Base-by-base conservation (phyloP, 495 filamentous ascomycete genomes). In the Ascodesmis nigricans region DNA sequence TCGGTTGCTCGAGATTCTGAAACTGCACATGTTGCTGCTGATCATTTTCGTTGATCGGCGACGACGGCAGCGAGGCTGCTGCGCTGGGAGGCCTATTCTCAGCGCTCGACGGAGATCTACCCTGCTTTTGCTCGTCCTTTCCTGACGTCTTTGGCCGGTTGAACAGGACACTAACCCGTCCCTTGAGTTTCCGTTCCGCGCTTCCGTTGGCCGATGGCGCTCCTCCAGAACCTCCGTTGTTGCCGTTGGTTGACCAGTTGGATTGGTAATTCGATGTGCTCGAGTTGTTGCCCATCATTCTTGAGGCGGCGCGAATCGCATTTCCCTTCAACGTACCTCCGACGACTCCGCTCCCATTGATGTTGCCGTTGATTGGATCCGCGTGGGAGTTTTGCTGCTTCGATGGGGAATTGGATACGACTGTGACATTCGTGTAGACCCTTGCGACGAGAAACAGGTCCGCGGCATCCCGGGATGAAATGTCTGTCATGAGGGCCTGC, bases 371-470 rank as follows among this genome's bases (percentile, higher is more conserved):
- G 27, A 20, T 29, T 5, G 35, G 35, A 7, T 29, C 29, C 4
- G 17, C 29, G 25, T n/a, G n/a, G n/a, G n/a, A n/a, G n/a, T n/a
- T n/a, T n/a, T n/a, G n/a, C n/a, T n/a, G n/a, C n/a, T n/a, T n/a
- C n/a, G n/a, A n/a, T n/a, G n/a, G n/a, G n/a, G n/a, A n/a, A n/a
- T 29, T 25, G 15, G 38, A 31, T 1, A 40, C n/a, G 18, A 43
- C 28, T 4, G 44, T 39, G 20, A 44, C 35, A 19, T 42, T 57
- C 4, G 71, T 66, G 19, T 78, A 68, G 18, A 92, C 66, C 40
- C 76, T 76, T 33, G 82, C 75, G n/a, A 92, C 69, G 1, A 95
- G 60, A 48, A 74, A 95, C 18, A 93, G 51, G 30, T 82, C 67
- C 38, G 91, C 79, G 15, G 80, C 81, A 53, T 99, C 90, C 30